Base-by-base conservation (phyloP, 192 early-diverging fungal species). In the Backusella macrospora region DNA sequence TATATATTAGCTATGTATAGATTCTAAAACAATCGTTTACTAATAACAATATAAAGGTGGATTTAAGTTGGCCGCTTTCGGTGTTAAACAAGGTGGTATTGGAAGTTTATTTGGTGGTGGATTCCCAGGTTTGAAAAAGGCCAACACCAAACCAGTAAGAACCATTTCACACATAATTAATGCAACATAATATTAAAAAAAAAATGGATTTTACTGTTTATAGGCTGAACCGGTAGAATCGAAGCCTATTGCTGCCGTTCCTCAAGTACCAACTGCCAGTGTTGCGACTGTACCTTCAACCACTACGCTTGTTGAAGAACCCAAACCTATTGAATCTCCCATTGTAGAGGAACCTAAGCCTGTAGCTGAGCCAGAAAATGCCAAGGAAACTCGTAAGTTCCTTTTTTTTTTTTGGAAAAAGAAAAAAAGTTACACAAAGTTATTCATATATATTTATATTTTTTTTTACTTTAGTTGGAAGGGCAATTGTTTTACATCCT, bases 1-100 rank as follows among this genome's bases (percentile, higher is more conserved):
- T n/a, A 64, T 64, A 38, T 38, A 38, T 34, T 2, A 34, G 29
- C 34, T 26, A 47, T 29, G 14, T 23, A 21, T 49, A 62, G 0
- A 67, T 21, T 9, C 15, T 34, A 34, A 34, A 34, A 34, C 2
- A 34, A 2, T 34, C 29, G 2, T 34, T 1, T 34, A 34, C 29
- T 34, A 34, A 34, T 34, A 34, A 34, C 29, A 34, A 34, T 34
- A 34, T 65, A 10, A 73, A 43, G 45, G 39, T 29, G 78, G 80
- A 2, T 91, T 90, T 76, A 92, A 82, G 67, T 81, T 94, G 64
- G 91, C 91, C 8, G 90, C 90, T 0, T 92, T 90, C 67, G 92
- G 92, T 73, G 91, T 94, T 9, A 90, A 92, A 72, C 87, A 92
- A 77, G 92, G 91, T 72, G 92, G 92, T 26, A 81, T 94, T 70